Base-by-base conservation (phyloP, 306 rosid genomes). In the Elaeagnus macrophylla region DNA sequence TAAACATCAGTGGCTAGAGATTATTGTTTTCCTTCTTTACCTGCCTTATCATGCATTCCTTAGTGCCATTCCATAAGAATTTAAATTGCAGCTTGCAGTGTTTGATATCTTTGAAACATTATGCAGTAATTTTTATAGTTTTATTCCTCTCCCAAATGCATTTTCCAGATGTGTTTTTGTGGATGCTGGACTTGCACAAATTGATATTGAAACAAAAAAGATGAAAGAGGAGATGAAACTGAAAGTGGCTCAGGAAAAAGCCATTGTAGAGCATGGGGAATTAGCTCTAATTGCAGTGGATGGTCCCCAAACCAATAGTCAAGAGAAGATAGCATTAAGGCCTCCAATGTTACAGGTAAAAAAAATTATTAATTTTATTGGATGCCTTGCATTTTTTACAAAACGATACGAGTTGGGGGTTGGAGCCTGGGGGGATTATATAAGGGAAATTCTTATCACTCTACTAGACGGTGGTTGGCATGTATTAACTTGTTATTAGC, bases 331-430 rank as follows among this genome's bases (percentile, higher is more conserved):
- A 66, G 61, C 89, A 40, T 70, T 87, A 74, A 80, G 99, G 74
- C 88, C 96, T 48, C 99, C 99, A 17, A 91, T 91, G 99, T 78
- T 87, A 61, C 99, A 87, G 96, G 99, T 91, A 68, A 59, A 65
- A 59, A 55, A 10, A 41, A 56, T 67, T 48, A 56, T 41, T 39
- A 35, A 3, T 60, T 37, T 48, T 42, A 35, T 58, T 19, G 32
- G 36, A 40, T 9, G 41, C 50, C n/a, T 58, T 14, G 38, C 15
- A 18, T 57, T 14, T 54, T 14, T 40, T 57, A 19, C 50, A 14
- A 25, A 25, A 5, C 4, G 32, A 25, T 25, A 25, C 32, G n/a
- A n/a, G n/a, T n/a, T n/a, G n/a, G n/a, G n/a, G n/a, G n/a, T n/a
- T n/a, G n/a, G n/a, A n/a, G n/a, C n/a, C 4, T 25, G 32, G 32